Evolutionary conservation across 306 rosid genomes (phyloP), one percentile per base, ranked within the genome.

Genomic region (Cucurbita ficifolia): DNA sequence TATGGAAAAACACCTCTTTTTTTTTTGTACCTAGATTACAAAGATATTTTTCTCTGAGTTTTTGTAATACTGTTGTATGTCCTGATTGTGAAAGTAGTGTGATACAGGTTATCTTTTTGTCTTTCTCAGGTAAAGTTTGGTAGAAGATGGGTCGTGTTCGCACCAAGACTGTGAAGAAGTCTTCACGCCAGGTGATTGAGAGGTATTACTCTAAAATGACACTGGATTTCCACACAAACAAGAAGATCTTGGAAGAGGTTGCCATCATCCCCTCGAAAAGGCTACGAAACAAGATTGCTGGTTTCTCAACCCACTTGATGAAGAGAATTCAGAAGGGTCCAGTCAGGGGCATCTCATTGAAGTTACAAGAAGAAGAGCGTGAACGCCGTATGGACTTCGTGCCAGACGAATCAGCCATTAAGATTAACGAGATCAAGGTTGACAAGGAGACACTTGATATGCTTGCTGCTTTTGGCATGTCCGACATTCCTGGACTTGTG

Each of bases 241-340:
- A 79, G 78, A 79, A 74, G 82, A 75, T 79, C 48, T 75, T 79
- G 76, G 82, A 79, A 70, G 82, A 79, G 55, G 82, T 79, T 12
- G 72, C 82, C 40, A 69, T 79, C 55, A 79, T 79, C 64, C 79
- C 79, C 36, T 74, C 82, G 0, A 79, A 79, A 59, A 74, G 80
- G 75, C 83, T 80, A 2, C 71, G 80, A 24, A 80, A 80, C 74
- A 80, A 80, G 83, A 80, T 80, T 21, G 83, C 83, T 13, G 83
- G 80, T 17, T 80, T 80, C 77, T 80, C 83, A 4, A 80, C 83
- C 46, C 83, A 80, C 77, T 51, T 80, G 56, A 80, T 80, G 83
- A 80, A 80, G 80, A 62, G 83, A 22, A 80, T 80, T 72, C 83
- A 80, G 80, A 72, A 80, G 74, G 83, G 80, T 36, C 83, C 83